Conservation (phyloP, 2,329 filamentous ascomycete species). For the Corniculantispora saksenae region DNA sequence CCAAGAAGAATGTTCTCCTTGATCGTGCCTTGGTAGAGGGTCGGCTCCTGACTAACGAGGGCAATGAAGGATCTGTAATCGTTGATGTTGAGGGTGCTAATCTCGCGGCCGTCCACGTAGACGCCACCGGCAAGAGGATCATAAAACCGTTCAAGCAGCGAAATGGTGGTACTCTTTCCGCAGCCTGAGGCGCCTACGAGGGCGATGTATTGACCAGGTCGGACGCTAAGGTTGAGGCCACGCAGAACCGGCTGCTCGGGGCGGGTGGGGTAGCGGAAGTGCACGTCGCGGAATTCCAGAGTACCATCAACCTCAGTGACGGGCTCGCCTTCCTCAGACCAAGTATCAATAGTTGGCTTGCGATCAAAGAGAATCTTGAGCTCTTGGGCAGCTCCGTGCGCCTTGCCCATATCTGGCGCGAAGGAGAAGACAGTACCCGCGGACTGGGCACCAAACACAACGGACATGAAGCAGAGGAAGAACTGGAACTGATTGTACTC, state of each 20-base stretch:
- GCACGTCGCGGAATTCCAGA: conserved; percentile 57
- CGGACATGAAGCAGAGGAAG: conserved; percentile 63
- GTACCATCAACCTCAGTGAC: conserved; percentile 51
- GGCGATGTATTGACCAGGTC: conserved; percentile 69
- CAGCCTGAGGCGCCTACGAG: conserved; percentile 71
- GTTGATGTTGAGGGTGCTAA: conserved; percentile 58
- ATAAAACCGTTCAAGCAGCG: conserved; percentile 69
- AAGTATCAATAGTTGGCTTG: too few species aligned
- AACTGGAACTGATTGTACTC: conserved; percentile 52
- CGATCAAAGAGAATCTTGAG: too few species aligned
- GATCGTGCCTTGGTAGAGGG: conserved; percentile 67
- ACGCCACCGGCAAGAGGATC: conserved; percentile 65
- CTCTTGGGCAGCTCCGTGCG: conserved; percentile 48
- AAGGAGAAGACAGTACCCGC: conserved; percentile 27
- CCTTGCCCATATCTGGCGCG: too few species aligned
- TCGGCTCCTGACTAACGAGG: conserved; percentile 74
- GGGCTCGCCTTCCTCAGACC: conserved; percentile 37
- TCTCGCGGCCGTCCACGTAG: conserved; percentile 61
- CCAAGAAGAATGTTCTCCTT: conserved; percentile 71
- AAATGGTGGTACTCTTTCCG: conserved; percentile 72
- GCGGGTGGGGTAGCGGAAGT: conserved; percentile 63
- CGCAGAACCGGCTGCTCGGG: conserved; percentile 56
- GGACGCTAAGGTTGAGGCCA: conserved; percentile 63
- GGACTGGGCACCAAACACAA: conserved; percentile 67
- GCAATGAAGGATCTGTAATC: conserved; percentile 66